These are phyloP conservation scores for Hortiboletus rubellus DNA, from an alignment of 1,284 basidiomycete species.

Conservation along the genomic window DNA sequence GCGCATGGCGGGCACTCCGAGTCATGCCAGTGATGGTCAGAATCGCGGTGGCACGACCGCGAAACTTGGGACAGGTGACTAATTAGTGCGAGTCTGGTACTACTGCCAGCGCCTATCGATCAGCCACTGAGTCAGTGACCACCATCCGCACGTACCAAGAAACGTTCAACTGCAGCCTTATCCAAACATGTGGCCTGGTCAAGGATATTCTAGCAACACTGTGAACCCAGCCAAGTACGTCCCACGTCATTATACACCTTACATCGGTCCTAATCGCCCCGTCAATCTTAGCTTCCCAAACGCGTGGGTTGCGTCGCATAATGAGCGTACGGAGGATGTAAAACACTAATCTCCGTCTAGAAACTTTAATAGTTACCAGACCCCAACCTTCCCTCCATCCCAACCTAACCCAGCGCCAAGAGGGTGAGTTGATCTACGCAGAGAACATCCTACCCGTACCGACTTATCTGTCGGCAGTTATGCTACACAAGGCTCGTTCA, in stretches of 20 bases:
- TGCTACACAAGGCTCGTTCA: conserved; percentile 22
- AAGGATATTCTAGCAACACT: conserved; percentile 7
- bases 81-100: no score
- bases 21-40: no score
- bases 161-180: no score
- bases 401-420: neutral
- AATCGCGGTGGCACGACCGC: no score
- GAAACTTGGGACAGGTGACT: no score
- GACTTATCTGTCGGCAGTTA: conserved; percentile 30
- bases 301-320: conserved; percentile 8
- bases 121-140: no score
- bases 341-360: neutral
- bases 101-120: neutral
- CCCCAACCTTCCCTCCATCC: neutral
- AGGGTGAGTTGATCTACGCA: conserved; percentile 14
- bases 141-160: neutral
- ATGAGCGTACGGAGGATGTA: neutral
- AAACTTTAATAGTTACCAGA: neutral
- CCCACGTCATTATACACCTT: neutral
- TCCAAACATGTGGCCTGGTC: conserved; percentile 20
- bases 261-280: neutral
- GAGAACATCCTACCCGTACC: neutral
- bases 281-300: conserved; percentile 9
- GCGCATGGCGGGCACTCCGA: no score
- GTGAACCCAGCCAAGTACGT: conserved; percentile 16